phyloP scores from a whole-genome alignment of 2,329 filamentous ascomycete species.

The Cercospora nicotianae region DNA sequence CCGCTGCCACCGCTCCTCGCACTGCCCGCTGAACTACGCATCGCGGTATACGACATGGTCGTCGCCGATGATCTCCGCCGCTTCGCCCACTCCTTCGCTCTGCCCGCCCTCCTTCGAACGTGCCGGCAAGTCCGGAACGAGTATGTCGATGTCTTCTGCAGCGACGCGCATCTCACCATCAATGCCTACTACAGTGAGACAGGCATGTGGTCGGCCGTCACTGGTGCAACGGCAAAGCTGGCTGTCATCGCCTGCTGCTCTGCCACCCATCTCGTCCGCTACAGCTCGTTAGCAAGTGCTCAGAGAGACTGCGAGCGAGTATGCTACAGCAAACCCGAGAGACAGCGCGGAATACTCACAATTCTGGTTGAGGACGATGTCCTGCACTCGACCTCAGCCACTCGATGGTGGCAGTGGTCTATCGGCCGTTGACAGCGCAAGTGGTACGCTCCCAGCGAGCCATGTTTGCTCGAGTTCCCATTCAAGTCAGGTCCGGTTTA shows the following conservation, averaged over 20 bases:
- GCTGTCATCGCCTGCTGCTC: conserved; percentile 10
- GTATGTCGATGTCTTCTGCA: conserved; percentile 21
- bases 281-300: conserved; percentile 22
- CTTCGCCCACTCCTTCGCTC: conserved; percentile 17
- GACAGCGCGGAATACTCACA: conserved; percentile 15
- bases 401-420: conserved; percentile 20
- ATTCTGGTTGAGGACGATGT: neutral
- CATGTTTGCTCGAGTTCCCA: neutral
- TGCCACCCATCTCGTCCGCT: conserved; percentile 17
- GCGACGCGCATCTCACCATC: conserved; percentile 14
- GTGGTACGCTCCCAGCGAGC: neutral
- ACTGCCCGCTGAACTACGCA: conserved; percentile 23
- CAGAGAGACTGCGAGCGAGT: conserved; percentile 20
- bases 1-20: conserved; percentile 8
- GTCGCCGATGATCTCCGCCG: conserved; percentile 14
- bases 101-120: conserved; percentile 16
- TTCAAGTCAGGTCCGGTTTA: neutral
- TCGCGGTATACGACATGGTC: conserved; percentile 18
- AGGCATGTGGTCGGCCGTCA: conserved; percentile 14
- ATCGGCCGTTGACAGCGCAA: conserved; percentile 1
- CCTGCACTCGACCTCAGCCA: neutral
- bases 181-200: conserved; percentile 19
- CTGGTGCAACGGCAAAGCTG: conserved; percentile 15
- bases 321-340: conserved; percentile 1
- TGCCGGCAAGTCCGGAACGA: conserved; percentile 17